phyloP scores from a whole-genome alignment of 306 rosid species.

The Prunus mira region DNA sequence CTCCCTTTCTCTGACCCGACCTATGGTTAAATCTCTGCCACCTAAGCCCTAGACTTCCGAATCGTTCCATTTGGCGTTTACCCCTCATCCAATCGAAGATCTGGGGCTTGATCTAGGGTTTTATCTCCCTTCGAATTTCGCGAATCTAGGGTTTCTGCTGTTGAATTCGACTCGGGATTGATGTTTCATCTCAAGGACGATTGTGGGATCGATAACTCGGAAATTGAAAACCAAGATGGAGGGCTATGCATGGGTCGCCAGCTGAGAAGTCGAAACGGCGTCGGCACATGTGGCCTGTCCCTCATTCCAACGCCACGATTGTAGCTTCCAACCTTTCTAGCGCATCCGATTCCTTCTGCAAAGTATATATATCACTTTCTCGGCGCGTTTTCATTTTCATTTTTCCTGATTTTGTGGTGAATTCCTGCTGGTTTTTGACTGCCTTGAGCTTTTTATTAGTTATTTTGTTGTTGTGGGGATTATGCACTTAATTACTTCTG shows the following conservation, averaged over 20 bases:
- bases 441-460: neutral
- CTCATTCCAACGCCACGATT: slow-evolving; percentile 68
- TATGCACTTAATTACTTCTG: neutral
- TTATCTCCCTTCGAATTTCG: neutral
- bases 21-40: slow-evolving; percentile 10
- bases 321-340: slow-evolving; percentile 64
- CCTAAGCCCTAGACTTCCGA: slow-evolving; percentile 52
- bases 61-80: neutral
- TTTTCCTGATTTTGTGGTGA: neutral
- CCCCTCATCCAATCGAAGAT: slow-evolving; percentile 37
- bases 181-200: slow-evolving; percentile 76
- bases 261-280: slow-evolving; percentile 80
- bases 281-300: slow-evolving; percentile 99
- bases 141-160: slow-evolving; percentile 44
- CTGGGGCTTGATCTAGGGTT: slow-evolving; percentile 65
- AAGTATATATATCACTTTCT: slow-evolving; percentile 40
- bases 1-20: neutral
- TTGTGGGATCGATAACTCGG: slow-evolving; percentile 59
- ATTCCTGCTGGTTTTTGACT: neutral
- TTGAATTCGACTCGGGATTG: slow-evolving; percentile 71
- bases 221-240: slow-evolving; percentile 57
- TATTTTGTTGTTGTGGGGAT: neutral
- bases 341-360: slow-evolving; percentile 51
- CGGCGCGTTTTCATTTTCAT: neutral
- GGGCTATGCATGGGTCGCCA: slow-evolving; percentile 91